Conservation (phyloP, 805 yeast species). For the Nakazawaea pomicola region DNA sequence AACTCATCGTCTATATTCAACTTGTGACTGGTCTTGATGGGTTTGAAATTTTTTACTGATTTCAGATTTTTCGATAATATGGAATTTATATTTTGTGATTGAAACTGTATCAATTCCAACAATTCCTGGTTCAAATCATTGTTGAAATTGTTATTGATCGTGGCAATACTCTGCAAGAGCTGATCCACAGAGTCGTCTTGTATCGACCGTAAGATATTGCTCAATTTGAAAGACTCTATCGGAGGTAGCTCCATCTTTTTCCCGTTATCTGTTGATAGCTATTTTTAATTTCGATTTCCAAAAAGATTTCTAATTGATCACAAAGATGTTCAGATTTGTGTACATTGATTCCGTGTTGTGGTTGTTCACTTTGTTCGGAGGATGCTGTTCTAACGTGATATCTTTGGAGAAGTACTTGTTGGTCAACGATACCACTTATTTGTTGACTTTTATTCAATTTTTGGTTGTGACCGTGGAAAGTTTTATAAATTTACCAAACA, state of each 20-base stretch:
- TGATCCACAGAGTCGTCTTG: slow-evolving; percentile 19
- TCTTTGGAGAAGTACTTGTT: slow-evolving; percentile 52
- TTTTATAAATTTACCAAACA: slow-evolving; percentile 30
- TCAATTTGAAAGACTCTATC: slow-evolving; percentile 22
- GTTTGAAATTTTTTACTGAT: slow-evolving; percentile 4
- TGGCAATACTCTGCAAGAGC: slow-evolving; percentile 19
- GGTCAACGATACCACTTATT: slow-evolving; percentile 33
- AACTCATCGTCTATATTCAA: slow-evolving; percentile 6
- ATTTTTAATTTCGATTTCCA: not conserved
- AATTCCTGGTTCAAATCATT: slow-evolving; percentile 27
- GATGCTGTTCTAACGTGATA: slow-evolving; percentile 69
- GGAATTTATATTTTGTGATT: slow-evolving; percentile 18
- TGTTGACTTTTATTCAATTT: slow-evolving; percentile 58
- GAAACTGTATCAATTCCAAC: slow-evolving; percentile 18
- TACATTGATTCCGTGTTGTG: slow-evolving; percentile 4
- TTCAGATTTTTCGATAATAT: slow-evolving; percentile 1
- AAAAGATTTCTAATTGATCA: not conserved
- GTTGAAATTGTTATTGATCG: slow-evolving; percentile 18
- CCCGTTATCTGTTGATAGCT: not conserved
- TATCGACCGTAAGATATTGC: slow-evolving; percentile 21
- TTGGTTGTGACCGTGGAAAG: slow-evolving; percentile 44
- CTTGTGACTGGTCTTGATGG: not conserved
- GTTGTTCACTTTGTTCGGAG: slow-evolving; percentile 45
- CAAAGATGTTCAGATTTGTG: not conserved
- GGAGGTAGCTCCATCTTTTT: slow-evolving; percentile 18